Evolutionary conservation across 1,284 basidiomycete species (phyloP), one percentile per base, ranked within the genome.

Genomic region (Leccinum insolens): DNA sequence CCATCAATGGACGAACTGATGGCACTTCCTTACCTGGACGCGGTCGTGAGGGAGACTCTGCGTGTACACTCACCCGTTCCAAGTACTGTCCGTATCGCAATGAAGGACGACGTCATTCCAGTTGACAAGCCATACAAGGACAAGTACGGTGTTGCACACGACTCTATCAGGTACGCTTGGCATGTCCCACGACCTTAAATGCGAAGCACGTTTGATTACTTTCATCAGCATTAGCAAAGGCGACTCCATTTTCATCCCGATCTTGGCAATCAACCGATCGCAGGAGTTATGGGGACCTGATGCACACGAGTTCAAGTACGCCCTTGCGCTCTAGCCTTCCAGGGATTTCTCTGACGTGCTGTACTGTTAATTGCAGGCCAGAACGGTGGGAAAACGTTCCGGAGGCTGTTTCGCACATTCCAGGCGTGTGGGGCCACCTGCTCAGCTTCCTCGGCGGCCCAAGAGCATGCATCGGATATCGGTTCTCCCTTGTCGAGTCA

Each of bases 401-500:
- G 0, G 83, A 84, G 39, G 79, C 77, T 0, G 81, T 80, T 1
- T 75, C 77, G 14, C 75, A 73, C 1, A 81, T 90, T 15, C 89
- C 89, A 1, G 86, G 89, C 1, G 79, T 91, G 0, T 89, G 83
- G 84, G 81, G 84, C 15, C 84, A 90, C 70, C 68, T 87, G 72
- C 77, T 91, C 62, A 85, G 86, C 1, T 92, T 92, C 81, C 71
- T 88, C 3, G 86, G 85, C 22, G 89, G 89, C 1, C 83, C 87
- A 7, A 83, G 84, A 44, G 82, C 87, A 2, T 90, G 89, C 73
- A 90, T 90, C 58, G 91, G 91, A 0, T 92, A 89, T 75, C 85
- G 89, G 5, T 92, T 93, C 73, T 84, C 90, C 2, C 72, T 93
- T 25, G 80, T 87, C 20, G 90, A 93, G 87, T 88, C 70, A 68